These are phyloP conservation scores for Prunella vulgaris DNA, from an alignment of 257 asterid genomes.

Conservation along the genomic window DNA sequence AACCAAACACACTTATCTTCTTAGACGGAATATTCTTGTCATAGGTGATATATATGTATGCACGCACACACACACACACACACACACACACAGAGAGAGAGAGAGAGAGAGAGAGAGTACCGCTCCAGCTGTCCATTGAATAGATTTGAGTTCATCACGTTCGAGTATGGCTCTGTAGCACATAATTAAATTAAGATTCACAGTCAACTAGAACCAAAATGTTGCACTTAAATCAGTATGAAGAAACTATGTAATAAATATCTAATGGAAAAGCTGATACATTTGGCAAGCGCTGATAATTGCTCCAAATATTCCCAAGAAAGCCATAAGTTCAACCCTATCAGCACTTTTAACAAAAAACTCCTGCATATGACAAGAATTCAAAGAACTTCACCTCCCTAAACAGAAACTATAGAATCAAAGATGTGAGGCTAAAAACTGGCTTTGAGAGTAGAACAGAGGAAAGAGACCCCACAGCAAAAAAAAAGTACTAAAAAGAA, in stretches of 20 bases:
- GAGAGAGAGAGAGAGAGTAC: conserved; percentile 37
- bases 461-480: not conserved
- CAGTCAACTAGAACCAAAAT: too few species aligned
- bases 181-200: conserved; percentile 45
- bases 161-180: conserved; percentile 65
- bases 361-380: conserved; percentile 49
- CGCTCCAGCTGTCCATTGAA: conserved; percentile 77
- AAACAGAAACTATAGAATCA: not conserved
- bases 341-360: conserved; percentile 84
- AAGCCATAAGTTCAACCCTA: conserved; percentile 86
- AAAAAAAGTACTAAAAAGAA: not conserved
- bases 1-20: too few species aligned
- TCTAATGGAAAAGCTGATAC: conserved; percentile 43
- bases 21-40: too few species aligned
- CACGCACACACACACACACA: too few species aligned
- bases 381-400: not conserved
- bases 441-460: not conserved
- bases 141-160: conserved; percentile 72
- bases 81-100: not conserved
- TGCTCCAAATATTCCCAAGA: conserved; percentile 92
- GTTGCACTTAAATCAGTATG: not conserved
- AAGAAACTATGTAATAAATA: not conserved
- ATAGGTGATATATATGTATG: too few species aligned
- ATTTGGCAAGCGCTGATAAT: conserved; percentile 79
- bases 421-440: not conserved